Evolutionary conservation across 1,284 basidiomycete species (phyloP), one percentile per base, ranked within the genome.

Genomic region (Naganishia liquefaciens): DNA sequence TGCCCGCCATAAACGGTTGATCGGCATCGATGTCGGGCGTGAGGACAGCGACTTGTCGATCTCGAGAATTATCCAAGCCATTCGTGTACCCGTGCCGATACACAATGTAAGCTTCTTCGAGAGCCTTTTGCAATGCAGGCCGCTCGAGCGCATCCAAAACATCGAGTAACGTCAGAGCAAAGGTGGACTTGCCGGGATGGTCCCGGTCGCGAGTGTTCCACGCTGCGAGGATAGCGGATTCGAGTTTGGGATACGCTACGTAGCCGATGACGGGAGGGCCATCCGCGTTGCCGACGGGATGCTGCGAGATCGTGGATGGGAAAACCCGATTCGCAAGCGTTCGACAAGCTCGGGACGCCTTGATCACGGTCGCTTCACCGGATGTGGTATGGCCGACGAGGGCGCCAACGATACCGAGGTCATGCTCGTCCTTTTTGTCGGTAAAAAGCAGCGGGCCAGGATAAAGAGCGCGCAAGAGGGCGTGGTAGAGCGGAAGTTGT

Each of bases 381-480:
- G 37, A 28, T 30, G 62, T 67, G 15, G 40, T 52, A 28, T 23
- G 43, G 1, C 43, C 65, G 1, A 62, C 64, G 23, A 76, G 58
- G 10, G 64, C 58, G 5, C 33, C 23, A 0, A 74, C 51, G 0
- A 75, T 60, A 0, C 25, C 30, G 11, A 47, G 11, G 53, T 74
- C 71, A 28, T 70, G 64, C 52, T 68, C 33, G 13, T 63, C 68
- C 3, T 68, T 68, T n/a, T 69, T 70, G 53, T 76, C 75, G 19
- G 72, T 71, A 7, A 76, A 57, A 2, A 76, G 60, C 13, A 71
- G 54, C 11, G 74, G 74, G 11, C 75, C 75, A 1, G 73, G 71
- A 28, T 66, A 67, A 43, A 75, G 33, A 2, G 67, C 66, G 11
- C 75, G 67, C 11, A 76, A 68, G 2, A 75, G 58, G 2, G 72